Base-by-base conservation (phyloP, 768 basidiomycete species). In the Galerina marginata region DNA sequence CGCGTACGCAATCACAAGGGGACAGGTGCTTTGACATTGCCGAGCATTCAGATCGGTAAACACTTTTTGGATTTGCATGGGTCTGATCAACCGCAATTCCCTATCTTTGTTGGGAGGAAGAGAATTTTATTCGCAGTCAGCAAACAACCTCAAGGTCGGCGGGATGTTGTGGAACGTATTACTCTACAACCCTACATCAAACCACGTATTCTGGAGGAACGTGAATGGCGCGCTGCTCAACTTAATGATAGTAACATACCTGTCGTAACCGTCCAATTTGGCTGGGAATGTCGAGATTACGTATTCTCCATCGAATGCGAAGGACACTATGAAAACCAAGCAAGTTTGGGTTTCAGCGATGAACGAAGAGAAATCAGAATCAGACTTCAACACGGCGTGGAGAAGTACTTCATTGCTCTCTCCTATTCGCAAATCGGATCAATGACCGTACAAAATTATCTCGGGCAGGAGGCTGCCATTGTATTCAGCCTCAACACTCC, bases 241-340 rank as follows among this genome's bases (percentile, higher is more conserved):
- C 72, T 84, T 9, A 63, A 67, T n/a, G 38, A 62, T 3, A 61
- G 65, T 15, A 38, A 43, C 7, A 71, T 83, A 25, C 56, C 64
- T 6, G 65, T 87, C 50, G 60, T 60, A 4, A 66, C 71, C 4
- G 61, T 89, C 26, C 86, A 88, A 63, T 87, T 87, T 62, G 83
- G 85, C 12, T 86, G 86, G 86, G 75, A 79, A 65, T 88, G 86
- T 60, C 78, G 86, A n/a, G 86, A 87, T 65, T 69, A 74, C 4
- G 75, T 79, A 0, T 80, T 84, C 59, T 91, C 88, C 15, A 69
- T 83, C 45, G 87, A 90, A 70, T 86, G 82, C 79, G 84, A 86
- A 71, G 71, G 75, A 25, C 14, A 43, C 6, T 74, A 71, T 48
- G 43, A 46, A 45, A 57, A 57, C 9, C 39, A 55, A 25, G 75